Conservation (phyloP, 495 filamentous ascomycete genomes). For the Penicillium ucsense region DNA sequence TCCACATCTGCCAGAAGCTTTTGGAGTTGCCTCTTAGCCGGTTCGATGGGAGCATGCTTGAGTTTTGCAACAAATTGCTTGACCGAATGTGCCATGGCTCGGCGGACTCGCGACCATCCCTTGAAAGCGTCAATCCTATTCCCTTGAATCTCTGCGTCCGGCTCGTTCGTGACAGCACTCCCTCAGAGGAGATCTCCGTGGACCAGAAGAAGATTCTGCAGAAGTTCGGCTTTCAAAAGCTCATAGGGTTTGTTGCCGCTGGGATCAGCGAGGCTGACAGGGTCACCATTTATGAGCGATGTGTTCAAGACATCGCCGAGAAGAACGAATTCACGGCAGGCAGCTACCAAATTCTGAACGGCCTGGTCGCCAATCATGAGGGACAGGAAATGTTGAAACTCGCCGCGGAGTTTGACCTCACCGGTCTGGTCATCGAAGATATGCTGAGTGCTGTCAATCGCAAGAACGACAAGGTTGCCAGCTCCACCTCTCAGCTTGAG, state of each 20-base stretch:
- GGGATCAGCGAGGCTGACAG: slow-evolving; percentile 42
- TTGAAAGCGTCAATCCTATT: slow-evolving; percentile 23
- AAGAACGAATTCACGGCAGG: slow-evolving; percentile 49
- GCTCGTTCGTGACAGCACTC: slow-evolving; percentile 55
- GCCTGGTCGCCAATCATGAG: slow-evolving; percentile 41
- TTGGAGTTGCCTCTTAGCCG: slow-evolving; percentile 54
- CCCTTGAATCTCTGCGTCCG: slow-evolving; percentile 49
- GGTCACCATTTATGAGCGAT: slow-evolving; percentile 45
- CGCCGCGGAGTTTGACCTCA: slow-evolving; percentile 44
- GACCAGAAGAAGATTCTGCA: slow-evolving; percentile 38
- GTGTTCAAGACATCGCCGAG: slow-evolving; percentile 48
- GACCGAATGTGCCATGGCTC: slow-evolving; percentile 25
- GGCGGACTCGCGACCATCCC: slow-evolving; percentile 5
- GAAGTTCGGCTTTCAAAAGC: slow-evolving; percentile 47
- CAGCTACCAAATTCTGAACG: slow-evolving; percentile 60
- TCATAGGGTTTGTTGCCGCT: slow-evolving; percentile 40
- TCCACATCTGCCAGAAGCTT: slow-evolving; percentile 70
- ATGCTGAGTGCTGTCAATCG: slow-evolving; percentile 36
- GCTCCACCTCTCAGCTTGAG: slow-evolving; percentile 26
- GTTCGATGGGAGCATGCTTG: slow-evolving; percentile 45
- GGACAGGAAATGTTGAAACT: slow-evolving; percentile 41
- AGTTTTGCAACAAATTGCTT: slow-evolving; percentile 35
- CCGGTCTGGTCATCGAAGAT: slow-evolving; percentile 41
- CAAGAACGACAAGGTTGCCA: slow-evolving; percentile 26
- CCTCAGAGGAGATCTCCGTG: slow-evolving; percentile 24